Evolutionary conservation across 2,329 filamentous ascomycete species (phyloP), one percentile per base, ranked within the genome.

Genomic region (Penicillium sp.): DNA sequence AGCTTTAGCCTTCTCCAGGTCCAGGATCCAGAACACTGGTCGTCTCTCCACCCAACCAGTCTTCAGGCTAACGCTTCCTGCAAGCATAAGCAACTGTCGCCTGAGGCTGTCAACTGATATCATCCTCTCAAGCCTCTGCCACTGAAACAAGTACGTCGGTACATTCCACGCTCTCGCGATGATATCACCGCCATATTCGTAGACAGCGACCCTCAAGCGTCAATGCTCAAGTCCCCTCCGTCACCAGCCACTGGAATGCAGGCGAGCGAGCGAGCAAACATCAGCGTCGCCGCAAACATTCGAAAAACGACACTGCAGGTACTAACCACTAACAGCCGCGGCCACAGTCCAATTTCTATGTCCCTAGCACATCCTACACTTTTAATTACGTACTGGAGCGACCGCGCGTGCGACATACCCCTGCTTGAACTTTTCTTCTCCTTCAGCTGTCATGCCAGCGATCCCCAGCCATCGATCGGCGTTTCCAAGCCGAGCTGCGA

Each of bases 381-480:
- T 30, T 29, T 0, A 30, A 31, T 17, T 19, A 38, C 15, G 35
- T 41, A 15, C 35, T 15, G 9, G 15, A 41, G 13, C 31, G 13
- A 13, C 35, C 45, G 45, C 45, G 23, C 9, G 45, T 21, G 45
- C n/a, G 23, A 47, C 45, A 21, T 26, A n/a, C 45, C 45, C 45
- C 23, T 47, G n/a, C 45, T 26, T 47, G 45, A 47, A 23, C 7
- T 47, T 47, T 8, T 8, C 4, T 6, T 5, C n/a, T 17, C n/a
- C n/a, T n/a, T 26, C 23, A n/a, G 7, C 23, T 47, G 52, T 54
- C 11, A 46, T 56, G 21, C 8, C 41, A 19, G n/a, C 26, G 26
- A 26, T 6, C 29, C 23, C 56, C 56, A 58, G 26, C 56, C 56
- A 44, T 58, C 47, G 31, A 58, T 58, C 47, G 56, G 56, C 56